Conservation (phyloP, 2,329 filamentous ascomycete genomes). For the Sporothrix phasma region DNA sequence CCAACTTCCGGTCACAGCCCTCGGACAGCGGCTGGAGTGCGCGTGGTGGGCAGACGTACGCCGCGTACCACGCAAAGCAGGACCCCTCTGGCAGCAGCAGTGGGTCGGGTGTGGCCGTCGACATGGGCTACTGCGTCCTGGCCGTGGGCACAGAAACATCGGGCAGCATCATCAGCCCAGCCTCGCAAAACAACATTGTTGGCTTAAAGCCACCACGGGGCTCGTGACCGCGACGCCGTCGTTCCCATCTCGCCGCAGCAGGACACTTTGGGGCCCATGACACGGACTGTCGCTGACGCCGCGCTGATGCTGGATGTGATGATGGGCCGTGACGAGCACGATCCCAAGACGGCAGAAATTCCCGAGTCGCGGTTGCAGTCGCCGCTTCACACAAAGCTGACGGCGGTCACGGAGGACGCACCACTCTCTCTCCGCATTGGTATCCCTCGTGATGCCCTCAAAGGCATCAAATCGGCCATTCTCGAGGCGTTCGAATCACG, state of each 20-base stretch:
- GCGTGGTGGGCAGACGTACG: conserved; percentile 17
- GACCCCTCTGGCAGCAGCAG: conserved; percentile 48
- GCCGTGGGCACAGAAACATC: conserved; percentile 54
- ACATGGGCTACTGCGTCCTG: conserved; percentile 49
- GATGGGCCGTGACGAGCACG: conserved; percentile 48
- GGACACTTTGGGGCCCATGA: conserved; percentile 58
- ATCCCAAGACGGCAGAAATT: conserved; percentile 55
- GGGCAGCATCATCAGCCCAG: conserved; percentile 53
- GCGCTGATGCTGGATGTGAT: conserved; percentile 54
- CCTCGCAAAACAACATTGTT: conserved; percentile 47
- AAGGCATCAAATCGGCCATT: conserved; percentile 16
- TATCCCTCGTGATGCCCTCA: conserved; percentile 50
- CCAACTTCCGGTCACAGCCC: conserved; percentile 15
- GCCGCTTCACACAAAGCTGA: neutral
- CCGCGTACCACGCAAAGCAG: conserved; percentile 13
- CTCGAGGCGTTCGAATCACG: conserved; percentile 42
- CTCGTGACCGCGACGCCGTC: conserved; percentile 53
- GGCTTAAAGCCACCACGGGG: conserved; percentile 60
- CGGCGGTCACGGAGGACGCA: conserved; percentile 40
- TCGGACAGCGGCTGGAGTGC: conserved; percentile 19
- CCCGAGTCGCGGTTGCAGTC: conserved; percentile 28
- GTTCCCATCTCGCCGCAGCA: conserved; percentile 56
- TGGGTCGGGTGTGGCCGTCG: conserved; percentile 50
- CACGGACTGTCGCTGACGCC: conserved; percentile 55
- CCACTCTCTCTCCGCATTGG: conserved; percentile 47